These are phyloP conservation scores for Cyclospora cayetanensis DNA, from an alignment of 169 alveolate genomes.

Conservation along the genomic window DNA sequence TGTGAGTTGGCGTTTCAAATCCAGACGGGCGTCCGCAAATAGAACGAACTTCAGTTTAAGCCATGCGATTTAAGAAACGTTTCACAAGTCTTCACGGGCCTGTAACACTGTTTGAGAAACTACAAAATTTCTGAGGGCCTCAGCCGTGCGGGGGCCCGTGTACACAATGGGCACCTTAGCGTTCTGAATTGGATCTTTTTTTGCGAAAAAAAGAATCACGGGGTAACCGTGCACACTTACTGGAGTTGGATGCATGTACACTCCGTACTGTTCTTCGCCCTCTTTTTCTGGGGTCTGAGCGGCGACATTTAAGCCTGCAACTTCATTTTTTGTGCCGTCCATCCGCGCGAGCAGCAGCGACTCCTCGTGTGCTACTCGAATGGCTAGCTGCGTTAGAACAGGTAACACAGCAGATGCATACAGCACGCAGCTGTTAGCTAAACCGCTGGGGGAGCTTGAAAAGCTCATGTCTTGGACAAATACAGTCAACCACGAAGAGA, in stretches of 20 bases:
- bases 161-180: neutral
- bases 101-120: neutral
- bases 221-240: neutral
- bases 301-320: neutral
- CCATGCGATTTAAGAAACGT: neutral
- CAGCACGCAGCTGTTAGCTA: no score
- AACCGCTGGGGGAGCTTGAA: no score
- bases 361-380: neutral
- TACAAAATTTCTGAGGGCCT: neutral
- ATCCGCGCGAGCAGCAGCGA: neutral
- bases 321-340: neutral
- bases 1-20: no score
- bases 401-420: no score
- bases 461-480: no score
- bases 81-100: neutral
- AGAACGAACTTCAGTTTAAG: no score
- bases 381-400: neutral
- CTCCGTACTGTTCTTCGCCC: no score
- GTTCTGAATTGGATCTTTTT: neutral
- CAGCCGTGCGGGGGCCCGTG: neutral
- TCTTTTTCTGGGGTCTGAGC: neutral
- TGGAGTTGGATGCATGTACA: neutral
- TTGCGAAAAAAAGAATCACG: neutral
- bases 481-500: no score
- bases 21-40: no score